Conservation (phyloP, 805 yeast species). For the Teunomyces tritomae region DNA sequence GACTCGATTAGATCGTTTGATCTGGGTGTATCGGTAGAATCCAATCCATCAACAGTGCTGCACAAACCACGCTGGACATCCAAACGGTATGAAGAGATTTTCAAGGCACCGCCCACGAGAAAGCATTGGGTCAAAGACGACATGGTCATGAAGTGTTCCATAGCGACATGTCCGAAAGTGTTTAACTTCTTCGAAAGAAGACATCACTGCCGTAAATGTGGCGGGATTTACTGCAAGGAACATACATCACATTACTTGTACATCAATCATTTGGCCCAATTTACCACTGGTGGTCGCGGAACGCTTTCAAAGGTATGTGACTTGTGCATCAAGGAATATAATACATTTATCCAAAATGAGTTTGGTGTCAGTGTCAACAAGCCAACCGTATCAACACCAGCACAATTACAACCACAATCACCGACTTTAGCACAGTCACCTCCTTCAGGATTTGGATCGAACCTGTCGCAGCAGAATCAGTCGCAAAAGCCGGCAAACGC, state of each 20-base stretch:
- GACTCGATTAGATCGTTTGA: conserved; percentile 32
- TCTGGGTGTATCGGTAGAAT: conserved; percentile 29
- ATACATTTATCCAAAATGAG: conserved; percentile 43
- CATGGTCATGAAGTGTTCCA: conserved; percentile 56
- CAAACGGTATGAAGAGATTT: conserved; percentile 25
- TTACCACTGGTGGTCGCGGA: conserved; percentile 67
- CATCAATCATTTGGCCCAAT: conserved; percentile 58
- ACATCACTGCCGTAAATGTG: conserved; percentile 85
- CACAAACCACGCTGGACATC: conserved; percentile 1
- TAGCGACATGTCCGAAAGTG: conserved; percentile 51
- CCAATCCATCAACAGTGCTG: conserved; percentile 15
- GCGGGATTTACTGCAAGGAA: conserved; percentile 72
- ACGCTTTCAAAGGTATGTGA: conserved; percentile 69
- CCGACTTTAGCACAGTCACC: not conserved
- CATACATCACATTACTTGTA: conserved; percentile 59
- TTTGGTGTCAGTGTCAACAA: conserved; percentile 28
- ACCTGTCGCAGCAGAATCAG: not conserved
- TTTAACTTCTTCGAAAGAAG: conserved; percentile 78
- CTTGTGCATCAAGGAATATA: conserved; percentile 60
- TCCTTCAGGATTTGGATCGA: not conserved
- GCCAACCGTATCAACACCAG: not conserved
- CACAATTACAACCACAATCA: not conserved
- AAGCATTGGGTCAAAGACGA: conserved; percentile 77
- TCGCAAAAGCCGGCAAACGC: not conserved
- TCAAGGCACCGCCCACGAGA: conserved; percentile 48